Evolutionary conservation across 805 yeast genomes (phyloP).

Genomic region (Candida ficus): DNA sequence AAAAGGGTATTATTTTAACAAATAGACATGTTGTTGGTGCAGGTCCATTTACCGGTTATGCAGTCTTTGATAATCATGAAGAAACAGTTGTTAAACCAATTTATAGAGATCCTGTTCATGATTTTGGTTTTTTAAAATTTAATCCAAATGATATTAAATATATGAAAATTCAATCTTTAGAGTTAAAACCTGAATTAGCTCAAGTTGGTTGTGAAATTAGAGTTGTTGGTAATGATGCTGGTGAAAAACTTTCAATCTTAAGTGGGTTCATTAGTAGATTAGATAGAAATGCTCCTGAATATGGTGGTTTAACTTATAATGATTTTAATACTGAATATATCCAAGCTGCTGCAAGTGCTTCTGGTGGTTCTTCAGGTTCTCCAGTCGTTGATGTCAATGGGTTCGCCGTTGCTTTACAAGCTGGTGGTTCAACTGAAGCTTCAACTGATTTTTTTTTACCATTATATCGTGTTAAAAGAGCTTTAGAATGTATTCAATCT

Average conservation of each 20-base stretch:
- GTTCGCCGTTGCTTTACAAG: conserved; percentile 84
- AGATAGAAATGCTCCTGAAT: conserved; percentile 93
- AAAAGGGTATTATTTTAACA: conserved; percentile 77
- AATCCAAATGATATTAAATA: conserved; percentile 69
- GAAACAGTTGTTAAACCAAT: conserved; percentile 83
- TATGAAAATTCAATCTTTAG: conserved; percentile 62
- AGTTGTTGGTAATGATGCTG: conserved; percentile 95
- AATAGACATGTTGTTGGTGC: conserved; percentile 95
- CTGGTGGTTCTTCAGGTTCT: conserved; percentile 94
- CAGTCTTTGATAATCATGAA: conserved; percentile 90
- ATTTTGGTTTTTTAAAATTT: conserved; percentile 83
- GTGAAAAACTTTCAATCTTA: conserved; percentile 84
- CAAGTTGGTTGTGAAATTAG: conserved; percentile 90
- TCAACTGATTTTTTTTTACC: conserved; percentile 93
- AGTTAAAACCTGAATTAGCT: conserved; percentile 75
- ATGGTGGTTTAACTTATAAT: conserved; percentile 81
- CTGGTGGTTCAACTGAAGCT: conserved; percentile 89
- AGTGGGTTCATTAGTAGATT: conserved; percentile 75
- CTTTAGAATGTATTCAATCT: conserved; percentile 66
- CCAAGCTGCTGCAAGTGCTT: conserved; percentile 94
- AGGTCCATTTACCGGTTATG: conserved; percentile 89
- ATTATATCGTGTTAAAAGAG: conserved; percentile 75
- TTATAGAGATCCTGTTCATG: conserved; percentile 93
- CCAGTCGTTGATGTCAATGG: conserved; percentile 93
- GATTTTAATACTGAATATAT: conserved; percentile 93